Evolutionary conservation across 2,329 filamentous ascomycete species (phyloP), one percentile per base, ranked within the genome.

Genomic region (Fulvia fulva): DNA sequence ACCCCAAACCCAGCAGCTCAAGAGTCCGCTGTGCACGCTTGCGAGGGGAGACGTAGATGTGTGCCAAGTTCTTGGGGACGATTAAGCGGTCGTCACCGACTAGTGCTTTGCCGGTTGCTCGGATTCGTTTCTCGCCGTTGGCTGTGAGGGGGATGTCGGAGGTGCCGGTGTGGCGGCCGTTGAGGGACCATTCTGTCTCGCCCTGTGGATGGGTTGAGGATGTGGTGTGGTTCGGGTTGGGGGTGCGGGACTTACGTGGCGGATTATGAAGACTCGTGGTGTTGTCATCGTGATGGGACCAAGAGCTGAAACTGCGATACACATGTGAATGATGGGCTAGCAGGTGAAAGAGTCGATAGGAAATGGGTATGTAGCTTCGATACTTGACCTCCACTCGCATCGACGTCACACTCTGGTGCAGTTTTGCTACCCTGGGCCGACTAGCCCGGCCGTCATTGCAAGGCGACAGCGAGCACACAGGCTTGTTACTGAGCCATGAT

Each of bases 101-200:
- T 26, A 97, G 81, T 1, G 91, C 92, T 66, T 85, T 83, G 6
- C 92, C 92, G 0, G 93, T 97, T 8, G 78, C 78, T 26, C 69
- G 71, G n/a, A 81, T 73, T 4, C 78, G 75, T 62, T 75, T 76
- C 66, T 81, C 78, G 55, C 93, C 93, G 71, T 91, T 89, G 55
- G 81, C 77, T 0, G 93, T 97, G 43, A 97, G 80, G 0, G 91
- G 88, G 5, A 97, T 89, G 70, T 97, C 92, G 25, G 88, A 88
- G 25, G 78, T 80, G 53, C 92, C 89, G 0, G 93, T 97, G 75
- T 97, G 91, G 41, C 85, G 63, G 56, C 72, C 93, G 68, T 88
- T 88, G 53, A 96, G 85, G 1, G 91, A 96, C 93, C 93, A 97
- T 78, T 96, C 91, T 5, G 93, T 97, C 78, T 97, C 93, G 76